A percentile compares a stretch with the other conserved stretches of the same genome.
Evolutionary conservation across 257 asterid species (phyloP).

Genomic region (Anisodus acutangulus): DNA sequence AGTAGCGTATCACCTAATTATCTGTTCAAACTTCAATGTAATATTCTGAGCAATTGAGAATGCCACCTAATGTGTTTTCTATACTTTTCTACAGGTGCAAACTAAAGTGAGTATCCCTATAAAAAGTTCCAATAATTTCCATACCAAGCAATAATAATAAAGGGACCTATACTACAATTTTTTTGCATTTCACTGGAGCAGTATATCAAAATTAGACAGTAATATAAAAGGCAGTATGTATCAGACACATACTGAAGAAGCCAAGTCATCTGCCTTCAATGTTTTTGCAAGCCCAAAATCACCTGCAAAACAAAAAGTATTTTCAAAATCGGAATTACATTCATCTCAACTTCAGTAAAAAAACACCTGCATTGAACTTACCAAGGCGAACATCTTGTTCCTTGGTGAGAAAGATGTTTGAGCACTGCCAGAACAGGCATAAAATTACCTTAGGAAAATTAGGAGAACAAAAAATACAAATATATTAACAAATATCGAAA

Average conservation of each 20-base stretch:
- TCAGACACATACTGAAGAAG: constrained; percentile 83
- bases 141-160: background rate
- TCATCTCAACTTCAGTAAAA: constrained; percentile 30
- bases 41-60: background rate
- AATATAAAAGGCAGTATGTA: constrained; percentile 17
- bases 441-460: constrained; percentile 34
- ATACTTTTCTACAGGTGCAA: background rate
- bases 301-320: constrained; percentile 55
- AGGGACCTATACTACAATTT: background rate
- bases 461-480: constrained; percentile 30
- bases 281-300: constrained; percentile 99
- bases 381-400: constrained; percentile 97
- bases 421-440: constrained; percentile 67
- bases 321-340: background rate
- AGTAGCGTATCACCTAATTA: background rate
- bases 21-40: background rate
- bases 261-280: constrained; percentile 97
- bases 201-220: background rate
- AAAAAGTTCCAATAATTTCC: background rate
- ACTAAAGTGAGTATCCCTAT: background rate
- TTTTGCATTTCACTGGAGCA: background rate
- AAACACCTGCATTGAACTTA: constrained; percentile 41
- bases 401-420: constrained; percentile 95
- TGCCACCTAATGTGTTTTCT: background rate
- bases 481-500: constrained; percentile 22